Evolutionary conservation across 495 filamentous ascomycete species (phyloP), one percentile per base, ranked within the genome.

Genomic region (Penicillium steckii): DNA sequence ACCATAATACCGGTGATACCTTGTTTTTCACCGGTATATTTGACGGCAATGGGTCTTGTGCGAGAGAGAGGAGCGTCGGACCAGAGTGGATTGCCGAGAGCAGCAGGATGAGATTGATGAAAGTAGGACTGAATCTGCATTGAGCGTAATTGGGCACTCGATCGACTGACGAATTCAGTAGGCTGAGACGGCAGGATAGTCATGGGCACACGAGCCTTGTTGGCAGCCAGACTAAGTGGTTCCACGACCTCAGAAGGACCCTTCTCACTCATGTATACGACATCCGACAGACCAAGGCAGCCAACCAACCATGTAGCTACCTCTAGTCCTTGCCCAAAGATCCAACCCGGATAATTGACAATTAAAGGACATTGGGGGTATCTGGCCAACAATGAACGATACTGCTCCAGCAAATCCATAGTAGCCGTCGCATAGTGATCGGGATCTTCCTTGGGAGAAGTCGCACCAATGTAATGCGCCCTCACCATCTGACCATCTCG

Each of bases 121-220:
- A 95, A 91, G 55, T 92, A 92, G 0, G 89, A 88, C 61, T 89
- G 81, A 19, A 81, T 86, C 55, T 91, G 87, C 89, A 95, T 92
- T 22, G 81, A 78, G 46, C 89, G 79, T 4, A 90, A 65, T 56
- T 93, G 82, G 10, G 80, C 79, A 8, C 86, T 79, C 1, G 85
- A 90, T 32, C 84, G 75, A n/a, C 79, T 79, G 4, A 81, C 72
- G 47, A 81, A 74, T 18, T 87, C 79, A 46, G 78, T 84, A 15
- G 82, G 70, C 53, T 87, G 82, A 2, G 86, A 87, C 18, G 67
- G 66, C 2, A 81, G 55, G 2, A 70, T 68, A 1, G 71, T 77
- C 41, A 81, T 48, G 0, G 68, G 59, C 19, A 68, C 65, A 25
- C 52, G 55, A 24, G 68, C 68, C 30, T 69, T 57, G 13, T 46